Conservation (phyloP, 1,139 yeast genomes). For the Debaryomyces sp. region DNA sequence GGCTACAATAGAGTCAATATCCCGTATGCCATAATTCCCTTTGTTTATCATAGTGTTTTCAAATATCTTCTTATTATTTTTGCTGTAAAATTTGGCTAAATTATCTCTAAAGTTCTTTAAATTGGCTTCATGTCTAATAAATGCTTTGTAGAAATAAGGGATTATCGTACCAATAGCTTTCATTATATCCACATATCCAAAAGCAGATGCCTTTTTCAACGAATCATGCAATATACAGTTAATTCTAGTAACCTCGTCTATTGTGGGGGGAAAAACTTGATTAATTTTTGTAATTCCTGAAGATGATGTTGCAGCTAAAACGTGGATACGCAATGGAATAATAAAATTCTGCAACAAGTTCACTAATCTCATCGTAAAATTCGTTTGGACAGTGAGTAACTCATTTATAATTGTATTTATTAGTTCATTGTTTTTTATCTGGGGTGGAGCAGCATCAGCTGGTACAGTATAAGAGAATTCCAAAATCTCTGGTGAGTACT, state of each 20-base stretch:
- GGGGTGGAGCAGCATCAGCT: constrained; percentile 13
- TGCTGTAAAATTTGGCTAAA: constrained; percentile 49
- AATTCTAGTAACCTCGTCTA: constrained; percentile 88
- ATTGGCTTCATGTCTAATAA: constrained; percentile 90
- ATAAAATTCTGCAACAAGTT: constrained; percentile 75
- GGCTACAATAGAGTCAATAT: constrained; percentile 68
- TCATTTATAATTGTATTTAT: constrained; percentile 63
- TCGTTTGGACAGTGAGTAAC: constrained; percentile 68
- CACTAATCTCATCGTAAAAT: constrained; percentile 70
- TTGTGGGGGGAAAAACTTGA: constrained; percentile 87
- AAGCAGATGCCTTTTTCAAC: constrained; percentile 62
- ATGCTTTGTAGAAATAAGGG: constrained; percentile 90
- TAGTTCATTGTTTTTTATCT: constrained; percentile 17
- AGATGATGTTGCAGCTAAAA: constrained; percentile 51
- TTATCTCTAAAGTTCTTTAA: constrained; percentile 33
- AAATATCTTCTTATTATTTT: constrained; percentile 50
- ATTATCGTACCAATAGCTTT: constrained; percentile 78
- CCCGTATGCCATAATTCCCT: constrained; percentile 51
- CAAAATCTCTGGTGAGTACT: constrained; percentile 88
- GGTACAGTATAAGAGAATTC: constrained; percentile 68
- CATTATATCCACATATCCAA: constrained; percentile 72
- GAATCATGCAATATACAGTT: constrained; percentile 84
- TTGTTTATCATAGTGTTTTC: constrained; percentile 32
- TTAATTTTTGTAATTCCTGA: constrained; percentile 66
- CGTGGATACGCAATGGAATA: constrained; percentile 75